Base-by-base conservation (phyloP, 2,329 filamentous ascomycete species). In the Colletotrichum lentis region DNA sequence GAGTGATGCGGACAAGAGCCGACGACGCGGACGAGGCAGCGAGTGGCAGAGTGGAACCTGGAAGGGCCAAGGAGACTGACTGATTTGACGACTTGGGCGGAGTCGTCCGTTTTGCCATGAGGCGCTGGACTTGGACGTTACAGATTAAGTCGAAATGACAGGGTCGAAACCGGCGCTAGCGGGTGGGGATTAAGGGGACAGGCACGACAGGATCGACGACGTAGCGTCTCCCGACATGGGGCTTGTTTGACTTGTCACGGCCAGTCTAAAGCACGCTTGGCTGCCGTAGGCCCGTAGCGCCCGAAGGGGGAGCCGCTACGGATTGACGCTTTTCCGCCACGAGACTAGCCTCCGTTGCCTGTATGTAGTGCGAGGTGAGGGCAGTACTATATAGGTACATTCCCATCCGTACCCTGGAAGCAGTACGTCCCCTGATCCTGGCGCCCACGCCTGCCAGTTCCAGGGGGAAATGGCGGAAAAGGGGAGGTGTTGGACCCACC, bases 161-260 rank as follows among this genome's bases (percentile, higher is more conserved):
- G 66, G 63, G 53, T 69, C 67, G 63, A 67, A 63, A 35, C 63
- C 46, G 46, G 67, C 56, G 50, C 67, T 53, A 63, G 63, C 58
- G 67, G 50, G 35, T 27, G 43, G 43, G 39, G 22, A 22, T 14
- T 12, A 41, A 37, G n/a, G 27, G 18, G 27, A 24, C 12, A 14
- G 50, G 11, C 7, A 35, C 31, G 53, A 22, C 22, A 58, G 14
- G 56, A 69, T 69, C 66, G 56, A 67, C 65, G 55, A 18, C 39
- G 57, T 56, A 55, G 54, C 65, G 65, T 52, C 62, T 53, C 60
- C 54, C 47, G 47, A 55, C 35, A 41, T 55, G 60, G 54, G 47
- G 37, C 67, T 60, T 43, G 67, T 69, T 69, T 67, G 67, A 67
- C 67, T 69, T 69, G 67, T 57, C 67, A 63, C 55, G 53, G 57